Evolutionary conservation across 2,329 filamentous ascomycete genomes (phyloP).

Genomic region (Colletotrichum tofieldiae): DNA sequence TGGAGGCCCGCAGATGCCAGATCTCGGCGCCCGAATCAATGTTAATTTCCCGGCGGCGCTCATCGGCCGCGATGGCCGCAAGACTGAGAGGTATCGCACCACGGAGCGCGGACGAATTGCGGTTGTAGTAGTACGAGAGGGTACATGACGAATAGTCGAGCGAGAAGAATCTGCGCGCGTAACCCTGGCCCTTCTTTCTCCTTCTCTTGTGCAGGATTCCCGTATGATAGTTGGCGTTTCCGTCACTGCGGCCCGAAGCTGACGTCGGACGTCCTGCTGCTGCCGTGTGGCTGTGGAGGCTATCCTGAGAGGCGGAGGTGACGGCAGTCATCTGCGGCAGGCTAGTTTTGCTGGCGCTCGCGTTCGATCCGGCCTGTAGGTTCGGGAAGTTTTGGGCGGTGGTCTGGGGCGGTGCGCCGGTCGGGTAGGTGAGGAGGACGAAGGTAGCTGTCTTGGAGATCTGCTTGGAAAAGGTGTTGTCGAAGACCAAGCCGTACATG

Average conservation of each 20-base stretch:
- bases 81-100: conserved; percentile 94
- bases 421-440: conserved; percentile 94
- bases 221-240: conserved; percentile 77
- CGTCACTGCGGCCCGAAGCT: conserved; percentile 68
- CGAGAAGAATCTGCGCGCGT: conserved; percentile 94
- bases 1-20: conserved; percentile 92
- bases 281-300: conserved; percentile 68
- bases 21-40: conserved; percentile 98
- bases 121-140: conserved; percentile 95
- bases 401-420: conserved; percentile 82
- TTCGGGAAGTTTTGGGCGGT: conserved; percentile 77
- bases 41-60: conserved; percentile 90
- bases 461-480: conserved; percentile 98
- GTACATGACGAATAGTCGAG: conserved; percentile 95
- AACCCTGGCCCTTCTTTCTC: conserved; percentile 94
- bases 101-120: conserved; percentile 91
- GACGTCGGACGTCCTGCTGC: conserved; percentile 62
- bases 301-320: conserved; percentile 72
- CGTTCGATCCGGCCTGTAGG: conserved; percentile 57
- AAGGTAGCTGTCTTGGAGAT: conserved; percentile 96
- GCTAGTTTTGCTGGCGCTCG: conserved; percentile 63
- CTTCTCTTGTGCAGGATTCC: conserved; percentile 91
- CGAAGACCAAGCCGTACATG: conserved; percentile 97
- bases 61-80: conserved; percentile 91
- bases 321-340: conserved; percentile 63